These are phyloP conservation scores for Russula ochroleuca DNA, from an alignment of 768 basidiomycete genomes.

Conservation along the genomic window DNA sequence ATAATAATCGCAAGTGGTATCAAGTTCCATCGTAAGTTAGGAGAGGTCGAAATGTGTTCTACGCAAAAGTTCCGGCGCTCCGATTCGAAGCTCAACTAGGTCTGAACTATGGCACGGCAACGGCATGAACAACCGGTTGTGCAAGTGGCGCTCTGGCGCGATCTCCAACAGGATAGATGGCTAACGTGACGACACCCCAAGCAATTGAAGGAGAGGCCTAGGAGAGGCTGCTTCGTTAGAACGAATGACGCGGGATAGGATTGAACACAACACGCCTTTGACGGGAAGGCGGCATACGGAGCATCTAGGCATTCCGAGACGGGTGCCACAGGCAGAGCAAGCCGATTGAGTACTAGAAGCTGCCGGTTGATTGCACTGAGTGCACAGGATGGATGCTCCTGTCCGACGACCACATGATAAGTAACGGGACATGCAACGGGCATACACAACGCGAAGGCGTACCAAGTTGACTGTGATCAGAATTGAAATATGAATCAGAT, in stretches of 20 bases:
- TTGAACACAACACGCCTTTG: conserved; percentile 47
- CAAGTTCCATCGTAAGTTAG: background rate
- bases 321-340: conserved; percentile 44
- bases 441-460: background rate
- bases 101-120: conserved; percentile 35
- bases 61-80: background rate
- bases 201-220: conserved; percentile 59
- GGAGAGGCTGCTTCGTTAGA: background rate
- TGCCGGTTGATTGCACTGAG: conserved; percentile 26
- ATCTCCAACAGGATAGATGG: conserved; percentile 62
- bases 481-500: conserved; percentile 15
- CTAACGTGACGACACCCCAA: conserved; percentile 58
- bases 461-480: conserved; percentile 29
- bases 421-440: conserved; percentile 31
- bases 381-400: conserved; percentile 32
- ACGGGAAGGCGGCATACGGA: conserved; percentile 73
- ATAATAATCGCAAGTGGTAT: background rate
- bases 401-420: conserved; percentile 17
- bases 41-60: background rate
- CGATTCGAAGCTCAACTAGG: background rate
- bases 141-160: conserved; percentile 48
- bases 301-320: conserved; percentile 50
- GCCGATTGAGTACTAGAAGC: conserved; percentile 45
- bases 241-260: background rate
- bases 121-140: conserved; percentile 67